Evolutionary conservation across 2,329 filamentous ascomycete species (phyloP).

Genomic region (Sarocladiaceae sp.): DNA sequence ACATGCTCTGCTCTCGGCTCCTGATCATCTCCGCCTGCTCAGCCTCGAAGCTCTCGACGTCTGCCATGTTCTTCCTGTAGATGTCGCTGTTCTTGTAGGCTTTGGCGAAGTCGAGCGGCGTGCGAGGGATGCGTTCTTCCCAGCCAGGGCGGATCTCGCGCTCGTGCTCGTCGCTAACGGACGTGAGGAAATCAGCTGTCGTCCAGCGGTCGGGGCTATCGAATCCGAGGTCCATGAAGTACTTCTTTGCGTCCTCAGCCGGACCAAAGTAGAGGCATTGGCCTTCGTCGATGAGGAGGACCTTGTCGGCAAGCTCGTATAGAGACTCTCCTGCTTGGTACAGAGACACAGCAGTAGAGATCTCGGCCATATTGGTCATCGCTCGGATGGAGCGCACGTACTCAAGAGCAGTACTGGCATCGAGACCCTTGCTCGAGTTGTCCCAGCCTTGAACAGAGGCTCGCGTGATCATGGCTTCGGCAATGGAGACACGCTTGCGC

Average conservation of each 20-base stretch:
- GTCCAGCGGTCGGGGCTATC: slow-evolving; percentile 65
- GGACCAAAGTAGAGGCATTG: slow-evolving; percentile 67
- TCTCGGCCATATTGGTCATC: slow-evolving; percentile 64
- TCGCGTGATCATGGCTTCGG: slow-evolving; percentile 55
- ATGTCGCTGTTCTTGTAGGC: slow-evolving; percentile 59
- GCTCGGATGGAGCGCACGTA: slow-evolving; percentile 59
- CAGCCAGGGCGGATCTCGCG: slow-evolving; percentile 60
- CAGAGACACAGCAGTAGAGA: slow-evolving; percentile 64
- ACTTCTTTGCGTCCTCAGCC: slow-evolving; percentile 55
- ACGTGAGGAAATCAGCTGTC: slow-evolving; percentile 70
- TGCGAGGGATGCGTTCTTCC: slow-evolving; percentile 62
- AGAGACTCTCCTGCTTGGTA: slow-evolving; percentile 65
- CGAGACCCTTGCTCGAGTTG: slow-evolving; percentile 65
- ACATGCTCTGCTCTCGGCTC: slow-evolving; percentile 51
- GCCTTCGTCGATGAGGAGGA: slow-evolving; percentile 67
- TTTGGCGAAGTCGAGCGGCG: slow-evolving; percentile 57
- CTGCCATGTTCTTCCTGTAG: slow-evolving; percentile 53
- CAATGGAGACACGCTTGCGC: slow-evolving; percentile 69
- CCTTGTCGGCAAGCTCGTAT: slow-evolving; percentile 66
- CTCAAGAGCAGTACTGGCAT: slow-evolving; percentile 67
- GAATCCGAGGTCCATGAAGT: slow-evolving; percentile 68
- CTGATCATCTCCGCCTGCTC: slow-evolving; percentile 46
- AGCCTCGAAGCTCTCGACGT: slow-evolving; percentile 57
- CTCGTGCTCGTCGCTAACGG: slow-evolving; percentile 68
- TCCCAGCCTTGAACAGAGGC: slow-evolving; percentile 66